Base-by-base conservation (phyloP, 2,329 filamentous ascomycete genomes). In the Colletotrichum sp. region DNA sequence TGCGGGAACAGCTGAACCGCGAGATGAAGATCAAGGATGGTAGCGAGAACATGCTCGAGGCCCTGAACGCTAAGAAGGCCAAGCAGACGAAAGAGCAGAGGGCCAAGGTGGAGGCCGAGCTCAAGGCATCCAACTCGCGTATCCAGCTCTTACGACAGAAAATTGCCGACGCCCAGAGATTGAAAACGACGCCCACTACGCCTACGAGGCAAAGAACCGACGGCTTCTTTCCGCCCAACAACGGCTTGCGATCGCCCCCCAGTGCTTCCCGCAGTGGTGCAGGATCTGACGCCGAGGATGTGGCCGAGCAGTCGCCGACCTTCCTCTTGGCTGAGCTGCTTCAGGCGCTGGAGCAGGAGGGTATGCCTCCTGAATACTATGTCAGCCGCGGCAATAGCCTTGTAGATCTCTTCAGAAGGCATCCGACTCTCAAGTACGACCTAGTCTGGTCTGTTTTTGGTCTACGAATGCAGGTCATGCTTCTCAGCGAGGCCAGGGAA, bases 21-120 rank as follows among this genome's bases (percentile, higher is more conserved):
- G 97, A 99, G 86, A 93, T 96, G 87, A 98, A 98, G 88, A 98
- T 99, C 83, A 98, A 98, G 85, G 94, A 96, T 80, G 97, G 97
- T 24, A 98, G 96, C 73, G 97, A 99, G 88, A 99, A 99, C 83
- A 93, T 99, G 91, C 89, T 99, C 52, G 97, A 99, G 87, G 97
- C 97, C 15, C 87, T 99, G 78, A 95, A 98, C 83, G 91, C 93
- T 60, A 99, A 99, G 85, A 98, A 98, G 84, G 94, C 95, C 61
- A 99, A 98, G 86, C 96, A 98, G 83, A 94, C 94, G 77, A 97
- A 96, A 83, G 96, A 96, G 76, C 95, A 96, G 82, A 91, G 95
- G 60, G 88, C 91, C 76, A 90, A 91, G 79, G 94, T 96, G 32
- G 95, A 99, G 86, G 94, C 94, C 66, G 97, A 99, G 86, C 89